phyloP scores from a whole-genome alignment of 2,329 filamentous ascomycete species.

The Colletotrichum spaethianum region DNA sequence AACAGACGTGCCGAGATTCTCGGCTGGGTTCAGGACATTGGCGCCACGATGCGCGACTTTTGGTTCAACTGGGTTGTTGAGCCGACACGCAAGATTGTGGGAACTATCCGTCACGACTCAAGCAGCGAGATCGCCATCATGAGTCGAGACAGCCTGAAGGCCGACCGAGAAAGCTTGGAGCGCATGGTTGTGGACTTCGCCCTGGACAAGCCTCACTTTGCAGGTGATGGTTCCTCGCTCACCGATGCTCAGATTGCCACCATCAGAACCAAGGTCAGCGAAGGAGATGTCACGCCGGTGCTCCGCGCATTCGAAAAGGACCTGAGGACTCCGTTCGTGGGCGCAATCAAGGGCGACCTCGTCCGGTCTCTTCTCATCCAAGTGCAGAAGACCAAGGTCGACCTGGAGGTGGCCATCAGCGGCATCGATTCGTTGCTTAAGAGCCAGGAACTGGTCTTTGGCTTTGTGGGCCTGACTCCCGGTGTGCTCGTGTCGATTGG shows the following conservation, averaged over 20 bases:
- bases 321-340: conserved; percentile 83
- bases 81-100: conserved; percentile 84
- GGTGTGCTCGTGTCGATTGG: conserved; percentile 89
- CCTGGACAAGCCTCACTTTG: conserved; percentile 79
- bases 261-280: conserved; percentile 84
- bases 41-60: conserved; percentile 86
- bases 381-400: conserved; percentile 98
- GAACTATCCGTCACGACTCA: conserved; percentile 93
- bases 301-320: conserved; percentile 93
- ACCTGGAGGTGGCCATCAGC: conserved; percentile 94
- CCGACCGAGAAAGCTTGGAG: conserved; percentile 92
- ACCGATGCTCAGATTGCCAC: conserved; percentile 79
- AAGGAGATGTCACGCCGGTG: conserved; percentile 94
- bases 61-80: conserved; percentile 97
- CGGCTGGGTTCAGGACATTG: conserved; percentile 85
- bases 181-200: conserved; percentile 99
- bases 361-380: conserved; percentile 94
- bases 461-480: conserved; percentile 94
- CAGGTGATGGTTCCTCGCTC: conserved; percentile 64
- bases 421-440: conserved; percentile 95
- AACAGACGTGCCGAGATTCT: conserved; percentile 83
- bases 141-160: conserved; percentile 91
- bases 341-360: conserved; percentile 88
- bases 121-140: conserved; percentile 96
- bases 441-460: conserved; percentile 97